phyloP scores from a whole-genome alignment of 2,329 filamentous ascomycete species.

The Scleromitrula shiraiana region DNA sequence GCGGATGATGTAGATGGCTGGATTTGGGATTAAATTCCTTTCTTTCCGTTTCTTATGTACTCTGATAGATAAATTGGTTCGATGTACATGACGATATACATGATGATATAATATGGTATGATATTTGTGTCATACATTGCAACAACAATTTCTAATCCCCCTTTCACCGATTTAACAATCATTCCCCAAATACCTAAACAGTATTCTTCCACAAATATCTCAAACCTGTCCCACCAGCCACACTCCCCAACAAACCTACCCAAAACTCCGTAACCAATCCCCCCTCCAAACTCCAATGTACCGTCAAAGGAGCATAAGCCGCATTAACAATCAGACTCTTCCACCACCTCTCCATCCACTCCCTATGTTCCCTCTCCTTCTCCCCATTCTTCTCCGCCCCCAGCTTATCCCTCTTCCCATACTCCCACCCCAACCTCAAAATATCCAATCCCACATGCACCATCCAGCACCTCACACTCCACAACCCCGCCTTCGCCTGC shows the following conservation, averaged over 20 bases:
- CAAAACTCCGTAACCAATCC: constrained; percentile 53
- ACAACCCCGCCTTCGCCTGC: constrained; percentile 54
- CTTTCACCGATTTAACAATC: background rate
- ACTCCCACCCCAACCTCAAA: constrained; percentile 44
- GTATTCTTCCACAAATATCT: constrained; percentile 36
- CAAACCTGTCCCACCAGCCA: constrained; percentile 39
- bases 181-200: background rate
- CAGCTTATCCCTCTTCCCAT: constrained; percentile 25
- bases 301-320: constrained; percentile 72
- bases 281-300: constrained; percentile 72
- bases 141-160: background rate
- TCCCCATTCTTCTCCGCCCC: constrained; percentile 22
- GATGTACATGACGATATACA: too few relatives aligned
- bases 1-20: too few relatives aligned
- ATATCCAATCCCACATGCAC: constrained; percentile 72
- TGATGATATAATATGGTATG: too few relatives aligned
- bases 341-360: constrained; percentile 43
- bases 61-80: too few relatives aligned
- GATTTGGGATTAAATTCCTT: too few relatives aligned
- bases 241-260: constrained; percentile 49
- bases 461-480: constrained; percentile 76
- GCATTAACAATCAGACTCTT: constrained; percentile 60
- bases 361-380: constrained; percentile 29
- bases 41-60: too few relatives aligned
- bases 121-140: too few relatives aligned